Conservation (phyloP, 2,329 filamentous ascomycete species). For the Triangularia setosa region DNA sequence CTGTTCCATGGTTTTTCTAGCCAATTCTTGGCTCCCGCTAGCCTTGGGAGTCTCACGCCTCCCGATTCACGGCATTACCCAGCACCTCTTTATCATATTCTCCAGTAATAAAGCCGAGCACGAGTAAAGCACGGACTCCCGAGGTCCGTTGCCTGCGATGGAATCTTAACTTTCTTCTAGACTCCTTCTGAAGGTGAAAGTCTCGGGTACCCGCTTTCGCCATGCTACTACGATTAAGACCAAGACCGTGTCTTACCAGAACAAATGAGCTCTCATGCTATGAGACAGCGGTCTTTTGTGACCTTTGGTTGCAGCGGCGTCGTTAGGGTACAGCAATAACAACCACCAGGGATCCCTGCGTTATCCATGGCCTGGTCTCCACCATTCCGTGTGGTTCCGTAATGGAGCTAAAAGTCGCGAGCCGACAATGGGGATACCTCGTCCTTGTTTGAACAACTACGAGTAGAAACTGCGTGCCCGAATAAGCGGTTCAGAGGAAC, state of each 20-base stretch:
- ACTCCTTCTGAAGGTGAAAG: background rate
- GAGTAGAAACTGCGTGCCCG: background rate
- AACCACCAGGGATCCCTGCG: background rate
- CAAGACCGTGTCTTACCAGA: background rate
- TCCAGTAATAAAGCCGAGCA: background rate
- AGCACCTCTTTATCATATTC: background rate
- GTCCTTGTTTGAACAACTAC: background rate
- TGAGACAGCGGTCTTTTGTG: background rate
- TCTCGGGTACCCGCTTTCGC: background rate
- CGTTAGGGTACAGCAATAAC: background rate
- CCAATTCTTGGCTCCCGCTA: conserved; percentile 1
- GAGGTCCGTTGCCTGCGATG: background rate
- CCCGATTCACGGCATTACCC: background rate
- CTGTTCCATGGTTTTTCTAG: conserved; percentile 2
- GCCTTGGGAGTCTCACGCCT: conserved; percentile 2
- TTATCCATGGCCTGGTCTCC: background rate
- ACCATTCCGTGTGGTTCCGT: background rate
- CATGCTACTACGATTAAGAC: background rate
- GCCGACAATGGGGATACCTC: background rate
- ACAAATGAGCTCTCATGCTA: background rate
- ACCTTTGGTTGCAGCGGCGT: no score
- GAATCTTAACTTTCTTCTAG: background rate
- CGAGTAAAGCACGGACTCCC: background rate
- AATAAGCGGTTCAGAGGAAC: background rate
- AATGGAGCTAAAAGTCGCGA: background rate